phyloP scores from a whole-genome alignment of 768 basidiomycete species.

The Pulveroboletus sp. region DNA sequence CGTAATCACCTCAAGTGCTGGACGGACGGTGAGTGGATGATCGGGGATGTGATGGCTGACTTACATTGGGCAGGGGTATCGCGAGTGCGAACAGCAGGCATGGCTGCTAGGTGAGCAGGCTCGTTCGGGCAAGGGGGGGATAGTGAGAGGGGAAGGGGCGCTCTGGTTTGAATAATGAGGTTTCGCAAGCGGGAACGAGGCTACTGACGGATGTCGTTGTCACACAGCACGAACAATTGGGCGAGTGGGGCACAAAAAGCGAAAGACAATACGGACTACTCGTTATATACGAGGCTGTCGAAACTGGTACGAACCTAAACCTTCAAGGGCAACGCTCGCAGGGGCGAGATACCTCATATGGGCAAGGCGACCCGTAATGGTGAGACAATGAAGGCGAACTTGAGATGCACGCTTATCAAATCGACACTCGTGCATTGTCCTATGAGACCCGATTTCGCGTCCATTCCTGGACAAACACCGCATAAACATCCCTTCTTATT shows the following conservation, averaged over 20 bases:
- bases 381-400: conserved; percentile 33
- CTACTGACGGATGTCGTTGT: conserved; percentile 48
- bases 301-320: conserved; percentile 38
- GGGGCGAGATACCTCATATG: conserved; percentile 20
- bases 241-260: conserved; percentile 58
- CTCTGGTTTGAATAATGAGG: conserved; percentile 40
- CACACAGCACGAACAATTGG: conserved; percentile 60
- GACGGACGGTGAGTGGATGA: conserved; percentile 13
- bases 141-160: conserved; percentile 28
- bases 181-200: conserved; percentile 41
- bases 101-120: conserved; percentile 38
- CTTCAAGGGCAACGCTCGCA: conserved; percentile 19
- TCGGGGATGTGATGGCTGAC: conserved; percentile 7
- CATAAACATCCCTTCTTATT: conserved; percentile 45
- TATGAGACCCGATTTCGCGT: conserved; percentile 33
- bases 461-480: conserved; percentile 41
- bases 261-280: conserved; percentile 52
- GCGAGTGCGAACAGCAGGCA: conserved; percentile 80
- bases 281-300: conserved; percentile 49
- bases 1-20: conserved; percentile 77
- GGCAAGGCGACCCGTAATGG: conserved; percentile 22
- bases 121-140: conserved; percentile 34
- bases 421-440: conserved; percentile 26
- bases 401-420: conserved; percentile 31
- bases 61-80: conserved; percentile 59